Percentiles rank a stretch among this genome's conserved stretches.
These are phyloP conservation scores for Violaceomyces palustris DNA, from an alignment of 1,284 basidiomycete genomes.

Conservation along the genomic window DNA sequence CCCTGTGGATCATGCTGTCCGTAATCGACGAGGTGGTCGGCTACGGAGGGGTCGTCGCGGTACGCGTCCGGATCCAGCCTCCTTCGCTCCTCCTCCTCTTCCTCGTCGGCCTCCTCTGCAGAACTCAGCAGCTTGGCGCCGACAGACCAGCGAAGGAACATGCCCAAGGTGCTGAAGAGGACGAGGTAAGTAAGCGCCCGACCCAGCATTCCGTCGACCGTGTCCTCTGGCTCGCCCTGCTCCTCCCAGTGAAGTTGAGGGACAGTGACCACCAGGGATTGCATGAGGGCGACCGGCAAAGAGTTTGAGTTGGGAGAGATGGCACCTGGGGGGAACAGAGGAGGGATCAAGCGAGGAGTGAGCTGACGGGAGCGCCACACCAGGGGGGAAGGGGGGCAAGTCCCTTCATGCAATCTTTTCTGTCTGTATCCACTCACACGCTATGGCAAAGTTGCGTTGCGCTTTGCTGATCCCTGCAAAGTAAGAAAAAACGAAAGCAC, in stretches of 20 bases:
- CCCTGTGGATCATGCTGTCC: neutral
- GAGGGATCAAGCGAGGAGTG: neutral
- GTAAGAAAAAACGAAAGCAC: conserved; percentile 47
- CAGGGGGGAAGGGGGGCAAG: neutral
- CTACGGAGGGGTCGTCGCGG: conserved; percentile 2
- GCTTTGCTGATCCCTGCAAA: conserved; percentile 47
- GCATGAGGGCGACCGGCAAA: conserved; percentile 84
- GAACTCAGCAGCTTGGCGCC: conserved; percentile 54
- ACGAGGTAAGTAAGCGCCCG: conserved; percentile 87
- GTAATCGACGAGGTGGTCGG: neutral
- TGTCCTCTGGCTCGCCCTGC: conserved; percentile 62
- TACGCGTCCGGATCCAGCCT: neutral
- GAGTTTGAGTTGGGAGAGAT: conserved; percentile 72
- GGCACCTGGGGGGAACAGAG: conserved; percentile 12
- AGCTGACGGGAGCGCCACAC: too few relatives aligned
- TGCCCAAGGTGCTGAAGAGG: conserved; percentile 85
- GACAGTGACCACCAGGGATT: conserved; percentile 78
- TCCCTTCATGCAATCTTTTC: neutral
- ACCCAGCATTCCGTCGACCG: conserved; percentile 79
- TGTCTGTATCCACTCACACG: too few relatives aligned
- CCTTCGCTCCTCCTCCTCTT: conserved; percentile 3
- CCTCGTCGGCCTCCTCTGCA: conserved; percentile 47
- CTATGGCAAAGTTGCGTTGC: conserved; percentile 54
- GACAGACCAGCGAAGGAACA: conserved; percentile 59
- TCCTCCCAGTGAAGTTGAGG: conserved; percentile 75